A percentile compares a stretch with the other conserved stretches of the same genome.
phyloP scores from a whole-genome alignment of 1,284 basidiomycete genomes.

The Cryptococcus hybrid region DNA sequence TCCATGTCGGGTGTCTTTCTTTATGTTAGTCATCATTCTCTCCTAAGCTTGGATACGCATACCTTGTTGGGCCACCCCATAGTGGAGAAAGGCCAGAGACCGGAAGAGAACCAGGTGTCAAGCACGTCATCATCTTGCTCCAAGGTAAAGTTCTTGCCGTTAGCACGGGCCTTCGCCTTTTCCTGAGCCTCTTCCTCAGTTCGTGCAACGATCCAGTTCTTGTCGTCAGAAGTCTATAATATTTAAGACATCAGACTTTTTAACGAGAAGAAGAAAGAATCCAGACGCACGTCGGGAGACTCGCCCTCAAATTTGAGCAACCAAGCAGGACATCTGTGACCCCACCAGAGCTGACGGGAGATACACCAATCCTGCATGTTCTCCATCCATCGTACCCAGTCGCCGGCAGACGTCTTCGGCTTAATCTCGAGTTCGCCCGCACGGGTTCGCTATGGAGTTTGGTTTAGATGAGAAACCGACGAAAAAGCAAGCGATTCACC shows the following conservation, averaged over 20 bases:
- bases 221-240: slow-evolving; percentile 63
- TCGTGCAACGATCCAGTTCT: slow-evolving; percentile 90
- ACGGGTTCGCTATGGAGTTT: slow-evolving; percentile 64
- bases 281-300: slow-evolving; percentile 64
- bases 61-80: slow-evolving; percentile 95
- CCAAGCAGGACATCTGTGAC: slow-evolving; percentile 94
- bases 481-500: slow-evolving; percentile 51
- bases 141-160: slow-evolving; percentile 68
- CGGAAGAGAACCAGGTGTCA: slow-evolving; percentile 99
- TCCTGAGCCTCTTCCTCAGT: slow-evolving; percentile 74
- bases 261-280: background rate
- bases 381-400: slow-evolving; percentile 97
- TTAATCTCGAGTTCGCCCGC: slow-evolving; percentile 81
- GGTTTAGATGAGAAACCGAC: background rate
- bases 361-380: slow-evolving; percentile 99
- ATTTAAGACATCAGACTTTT: background rate
- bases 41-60: slow-evolving; percentile 12
- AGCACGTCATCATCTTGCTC: slow-evolving; percentile 97
- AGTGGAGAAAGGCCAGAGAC: slow-evolving; percentile 96
- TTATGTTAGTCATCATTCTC: background rate
- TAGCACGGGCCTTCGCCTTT: slow-evolving; percentile 72
- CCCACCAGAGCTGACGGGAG: slow-evolving; percentile 99
- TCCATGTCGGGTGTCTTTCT: slow-evolving; percentile 68
- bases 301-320: slow-evolving; percentile 83
- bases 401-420: slow-evolving; percentile 82